phyloP scores from a whole-genome alignment of 2,329 filamentous ascomycete genomes.

The Botryotinia narcissicola region DNA sequence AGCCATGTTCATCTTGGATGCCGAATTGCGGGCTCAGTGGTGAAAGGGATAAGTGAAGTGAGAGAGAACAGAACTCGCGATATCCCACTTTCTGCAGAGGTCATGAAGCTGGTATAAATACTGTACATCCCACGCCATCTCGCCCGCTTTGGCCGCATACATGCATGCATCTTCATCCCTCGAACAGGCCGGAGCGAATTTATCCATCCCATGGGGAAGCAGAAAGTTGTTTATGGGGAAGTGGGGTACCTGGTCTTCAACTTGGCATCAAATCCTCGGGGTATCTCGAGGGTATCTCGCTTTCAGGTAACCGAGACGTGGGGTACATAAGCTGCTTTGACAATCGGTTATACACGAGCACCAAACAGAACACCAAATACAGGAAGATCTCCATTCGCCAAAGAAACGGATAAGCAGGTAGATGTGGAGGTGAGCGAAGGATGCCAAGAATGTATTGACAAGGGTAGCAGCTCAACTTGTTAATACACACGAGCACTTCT shows the following conservation, averaged over 20 bases:
- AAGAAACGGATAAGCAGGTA: not conserved
- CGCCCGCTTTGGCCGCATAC: not conserved
- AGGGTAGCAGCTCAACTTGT: not conserved
- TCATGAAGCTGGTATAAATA: not conserved
- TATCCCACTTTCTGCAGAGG: not conserved
- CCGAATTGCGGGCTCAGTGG: not conserved
- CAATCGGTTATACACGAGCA: not conserved
- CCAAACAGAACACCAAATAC: not conserved
- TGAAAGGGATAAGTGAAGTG: too few relatives aligned
- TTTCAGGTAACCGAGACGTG: not conserved
- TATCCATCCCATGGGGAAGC: conserved; percentile 17
- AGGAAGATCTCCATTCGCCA: not conserved
- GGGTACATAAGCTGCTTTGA: conserved; percentile 3
- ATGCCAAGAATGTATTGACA: not conserved
- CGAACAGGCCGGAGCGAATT: conserved; percentile 4
- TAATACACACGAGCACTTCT: not conserved
- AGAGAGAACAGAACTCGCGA: not conserved
- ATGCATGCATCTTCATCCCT: conserved; percentile 6
- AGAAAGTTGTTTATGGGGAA: conserved; percentile 9
- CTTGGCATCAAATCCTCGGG: conserved; percentile 16
- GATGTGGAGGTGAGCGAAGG: not conserved
- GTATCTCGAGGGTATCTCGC: conserved; percentile 21
- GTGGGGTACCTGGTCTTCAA: conserved; percentile 12
- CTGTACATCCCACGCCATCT: not conserved
- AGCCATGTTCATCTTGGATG: not conserved